A percentile compares a stretch with the other conserved stretches of the same genome.
phyloP scores from a whole-genome alignment of 2,329 filamentous ascomycete species.

The Aspergillus transmontanensis region DNA sequence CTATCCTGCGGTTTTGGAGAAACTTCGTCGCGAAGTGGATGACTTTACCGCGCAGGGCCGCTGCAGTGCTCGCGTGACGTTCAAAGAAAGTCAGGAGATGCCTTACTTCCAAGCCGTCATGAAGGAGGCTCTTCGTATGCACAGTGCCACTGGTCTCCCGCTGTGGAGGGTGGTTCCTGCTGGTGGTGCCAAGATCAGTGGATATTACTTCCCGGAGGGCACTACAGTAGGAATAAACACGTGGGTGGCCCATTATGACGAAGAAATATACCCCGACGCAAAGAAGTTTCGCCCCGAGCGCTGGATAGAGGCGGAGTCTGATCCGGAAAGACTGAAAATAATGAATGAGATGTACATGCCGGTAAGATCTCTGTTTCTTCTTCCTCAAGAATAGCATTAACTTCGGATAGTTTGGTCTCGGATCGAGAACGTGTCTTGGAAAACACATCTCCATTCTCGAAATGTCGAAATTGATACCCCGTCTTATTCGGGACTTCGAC shows the following conservation, averaged over 20 bases:
- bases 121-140: slow-evolving; percentile 56
- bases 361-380: slow-evolving; percentile 25
- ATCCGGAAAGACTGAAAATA: slow-evolving; percentile 31
- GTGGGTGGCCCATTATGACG: slow-evolving; percentile 49
- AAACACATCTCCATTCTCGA: slow-evolving; percentile 43
- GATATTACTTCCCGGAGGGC: slow-evolving; percentile 46
- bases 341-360: slow-evolving; percentile 46
- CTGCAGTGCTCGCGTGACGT: slow-evolving; percentile 35
- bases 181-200: slow-evolving; percentile 47
- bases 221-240: slow-evolving; percentile 48
- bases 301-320: slow-evolving; percentile 44
- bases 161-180: slow-evolving; percentile 53
- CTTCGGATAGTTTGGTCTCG: slow-evolving; percentile 36
- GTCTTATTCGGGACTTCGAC: slow-evolving; percentile 34
- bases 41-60: slow-evolving; percentile 23
- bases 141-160: slow-evolving; percentile 52
- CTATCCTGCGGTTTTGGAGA: slow-evolving; percentile 28
- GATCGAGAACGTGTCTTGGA: slow-evolving; percentile 35
- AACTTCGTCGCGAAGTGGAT: slow-evolving; percentile 38
- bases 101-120: slow-evolving; percentile 58
- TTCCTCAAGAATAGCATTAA: background rate
- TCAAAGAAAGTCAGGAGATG: slow-evolving; percentile 45
- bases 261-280: slow-evolving; percentile 48
- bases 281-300: slow-evolving; percentile 49
- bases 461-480: slow-evolving; percentile 41